Base-by-base conservation (phyloP, 768 basidiomycete species). In the Hygrophorus pudorinus region DNA sequence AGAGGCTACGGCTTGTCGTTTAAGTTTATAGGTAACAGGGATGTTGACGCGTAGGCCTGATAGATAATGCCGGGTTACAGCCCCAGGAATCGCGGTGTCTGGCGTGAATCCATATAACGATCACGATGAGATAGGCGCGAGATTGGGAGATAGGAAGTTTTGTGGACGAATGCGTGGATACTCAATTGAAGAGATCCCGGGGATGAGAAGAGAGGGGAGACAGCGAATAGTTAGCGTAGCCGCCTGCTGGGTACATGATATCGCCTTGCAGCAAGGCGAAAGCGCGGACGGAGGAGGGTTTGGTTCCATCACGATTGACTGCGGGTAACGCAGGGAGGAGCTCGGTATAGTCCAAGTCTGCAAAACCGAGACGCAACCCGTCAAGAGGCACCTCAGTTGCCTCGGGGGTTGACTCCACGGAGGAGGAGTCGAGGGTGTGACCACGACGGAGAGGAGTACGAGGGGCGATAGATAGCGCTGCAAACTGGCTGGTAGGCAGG, bases 351-450 rank as follows among this genome's bases (percentile, higher is more conserved):
- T 65, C 59, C 21, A 70, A 45, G 56, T 67, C 64, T 35, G 60
- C 58, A 30, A 68, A 50, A 41, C 55, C 61, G 34, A 68, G 57
- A 47, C 63, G 65, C 38, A 68, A 43, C 39, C 59, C 61, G 27
- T 71, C 70, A 38, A 73, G 59, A 12, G 63, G 58, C 12, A 61
- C 55, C 41, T 63, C 59, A 9, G 58, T 36, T 4, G 67, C 45
- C 53, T 77, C 76, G 14, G 76, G 76, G 2, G 75, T 73, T n/a
- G 79, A 79, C 51, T 78, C 73, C 36, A 72, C 50, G 7, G 76
- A 79, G 6, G 73, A 75, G n/a, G 65, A 58, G 9, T 64, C 66
- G 35, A 59, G 55, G 50, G 66, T 65, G 41, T 63, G 62, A 51
- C 32, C 30, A n/a, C 62, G 58, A 34, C 66, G 64, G 35, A 60